Conservation (phyloP, 2,329 filamentous ascomycete species). For the Cordyceps sp. region DNA sequence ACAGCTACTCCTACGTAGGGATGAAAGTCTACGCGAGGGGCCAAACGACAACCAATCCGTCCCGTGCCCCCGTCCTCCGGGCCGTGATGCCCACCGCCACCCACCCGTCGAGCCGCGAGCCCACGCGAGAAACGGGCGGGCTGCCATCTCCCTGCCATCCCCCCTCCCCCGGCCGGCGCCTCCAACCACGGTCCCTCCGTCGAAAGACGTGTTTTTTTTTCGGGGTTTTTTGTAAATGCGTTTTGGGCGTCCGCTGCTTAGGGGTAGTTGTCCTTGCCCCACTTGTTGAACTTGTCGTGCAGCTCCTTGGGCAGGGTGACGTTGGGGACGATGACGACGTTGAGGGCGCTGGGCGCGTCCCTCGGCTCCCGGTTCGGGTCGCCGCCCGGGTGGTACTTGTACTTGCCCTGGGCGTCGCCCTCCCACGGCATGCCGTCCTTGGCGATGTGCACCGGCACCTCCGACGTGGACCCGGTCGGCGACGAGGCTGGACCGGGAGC, state of each 20-base stretch:
- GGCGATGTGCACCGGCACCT: slow-evolving; percentile 59
- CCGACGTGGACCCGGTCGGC: slow-evolving; percentile 72
- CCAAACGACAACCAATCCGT: too few species aligned
- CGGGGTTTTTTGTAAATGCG: too few species aligned
- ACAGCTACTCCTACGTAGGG: too few species aligned
- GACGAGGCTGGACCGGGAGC: slow-evolving; percentile 21
- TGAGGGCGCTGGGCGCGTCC: slow-evolving; percentile 88
- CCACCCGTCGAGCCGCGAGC: too few species aligned
- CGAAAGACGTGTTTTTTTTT: too few species aligned
- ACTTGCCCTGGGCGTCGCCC: slow-evolving; percentile 46
- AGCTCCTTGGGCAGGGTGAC: slow-evolving; percentile 84
- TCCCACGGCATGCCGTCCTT: slow-evolving; percentile 85
- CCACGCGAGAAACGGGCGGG: neutral
- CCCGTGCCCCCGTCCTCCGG: too few species aligned
- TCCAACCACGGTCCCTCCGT: too few species aligned
- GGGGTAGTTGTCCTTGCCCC: slow-evolving; percentile 87
- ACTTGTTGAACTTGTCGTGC: slow-evolving; percentile 99
- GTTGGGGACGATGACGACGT: slow-evolving; percentile 85
- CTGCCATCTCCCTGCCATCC: too few species aligned
- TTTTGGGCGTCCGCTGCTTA: too few species aligned
- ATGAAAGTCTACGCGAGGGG: too few species aligned
- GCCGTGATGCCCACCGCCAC: too few species aligned
- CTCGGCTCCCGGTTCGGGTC: slow-evolving; percentile 59
- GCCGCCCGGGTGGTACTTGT: slow-evolving; percentile 73
- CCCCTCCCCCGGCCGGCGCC: too few species aligned